Percentiles rank a stretch among this genome's conserved stretches.
Conservation (phyloP, 148 eudicot species). For the Arbutus unedo region DNA sequence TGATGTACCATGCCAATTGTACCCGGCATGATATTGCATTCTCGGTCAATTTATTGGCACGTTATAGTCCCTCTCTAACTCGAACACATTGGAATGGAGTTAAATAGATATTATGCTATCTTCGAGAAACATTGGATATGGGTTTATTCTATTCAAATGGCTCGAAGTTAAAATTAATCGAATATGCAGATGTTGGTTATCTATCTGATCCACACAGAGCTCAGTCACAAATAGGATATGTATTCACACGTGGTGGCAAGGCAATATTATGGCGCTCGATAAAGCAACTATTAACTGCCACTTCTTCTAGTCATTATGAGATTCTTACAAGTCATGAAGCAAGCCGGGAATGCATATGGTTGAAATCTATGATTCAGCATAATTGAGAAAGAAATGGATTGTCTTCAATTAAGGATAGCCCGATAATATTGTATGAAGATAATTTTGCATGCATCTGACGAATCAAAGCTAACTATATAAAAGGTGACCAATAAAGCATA, state of each 20-base stretch:
- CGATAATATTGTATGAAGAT: not conserved
- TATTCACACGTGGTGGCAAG: not conserved
- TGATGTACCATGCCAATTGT: no score
- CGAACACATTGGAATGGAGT: no score
- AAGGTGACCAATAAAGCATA: constrained; percentile 17
- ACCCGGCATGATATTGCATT: no score
- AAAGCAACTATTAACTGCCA: not conserved
- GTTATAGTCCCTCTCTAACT: no score
- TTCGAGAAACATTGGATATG: no score
- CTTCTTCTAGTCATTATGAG: not conserved
- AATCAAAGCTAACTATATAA: constrained; percentile 5
- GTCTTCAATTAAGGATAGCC: no score
- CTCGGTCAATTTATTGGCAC: no score
- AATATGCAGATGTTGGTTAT: not conserved
- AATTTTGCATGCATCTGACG: constrained; percentile 5
- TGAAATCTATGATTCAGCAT: not conserved
- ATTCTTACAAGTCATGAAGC: not conserved
- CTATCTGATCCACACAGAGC: no score
- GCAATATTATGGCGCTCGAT: not conserved
- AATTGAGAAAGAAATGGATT: no score
- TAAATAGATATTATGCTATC: no score
- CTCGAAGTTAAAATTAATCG: no score
- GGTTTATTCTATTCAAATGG: no score
- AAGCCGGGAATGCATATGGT: not conserved
- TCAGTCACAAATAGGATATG: not conserved